Percentiles rank a stretch among this genome's conserved stretches.
These are phyloP conservation scores for Drechslerella coelobrocha DNA, from an alignment of 2,329 filamentous ascomycete genomes.

Conservation along the genomic window DNA sequence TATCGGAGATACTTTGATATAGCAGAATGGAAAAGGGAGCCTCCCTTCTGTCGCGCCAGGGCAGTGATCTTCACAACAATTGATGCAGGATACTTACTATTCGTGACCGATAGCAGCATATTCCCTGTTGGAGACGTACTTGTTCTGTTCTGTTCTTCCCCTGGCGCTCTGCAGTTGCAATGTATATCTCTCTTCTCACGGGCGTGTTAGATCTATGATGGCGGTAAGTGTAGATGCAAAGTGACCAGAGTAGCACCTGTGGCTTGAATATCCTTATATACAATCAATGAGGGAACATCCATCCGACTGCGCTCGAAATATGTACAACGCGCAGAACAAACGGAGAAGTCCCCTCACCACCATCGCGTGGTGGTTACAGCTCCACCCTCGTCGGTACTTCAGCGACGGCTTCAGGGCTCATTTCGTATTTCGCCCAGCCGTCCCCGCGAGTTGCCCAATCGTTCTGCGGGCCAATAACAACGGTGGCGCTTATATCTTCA, in stretches of 20 bases:
- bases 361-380: slow-evolving; percentile 28
- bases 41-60: slow-evolving; percentile 47
- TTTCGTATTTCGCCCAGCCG: slow-evolving; percentile 76
- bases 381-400: slow-evolving; percentile 23
- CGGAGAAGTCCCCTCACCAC: slow-evolving; percentile 39
- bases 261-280: slow-evolving; percentile 25
- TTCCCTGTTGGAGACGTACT: slow-evolving; percentile 49
- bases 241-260: slow-evolving; percentile 34
- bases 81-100: slow-evolving; percentile 21
- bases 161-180: slow-evolving; percentile 21
- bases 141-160: slow-evolving; percentile 50
- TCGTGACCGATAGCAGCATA: slow-evolving; percentile 11
- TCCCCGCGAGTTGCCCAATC: slow-evolving; percentile 71
- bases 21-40: slow-evolving; percentile 19
- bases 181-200: no score
- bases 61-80: slow-evolving; percentile 51
- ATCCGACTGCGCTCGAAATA: no score
- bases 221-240: no score
- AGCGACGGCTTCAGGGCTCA: slow-evolving; percentile 66
- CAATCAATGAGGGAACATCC: no score
- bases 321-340: slow-evolving; percentile 15
- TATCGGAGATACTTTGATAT: slow-evolving; percentile 20
- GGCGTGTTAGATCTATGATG: not conserved
- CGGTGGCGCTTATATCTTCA: slow-evolving; percentile 65
- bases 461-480: slow-evolving; percentile 83